Evolutionary conservation across 805 yeast species (phyloP), one percentile per base, ranked within the genome.

Genomic region (Wickerhamomyces silvicola): DNA sequence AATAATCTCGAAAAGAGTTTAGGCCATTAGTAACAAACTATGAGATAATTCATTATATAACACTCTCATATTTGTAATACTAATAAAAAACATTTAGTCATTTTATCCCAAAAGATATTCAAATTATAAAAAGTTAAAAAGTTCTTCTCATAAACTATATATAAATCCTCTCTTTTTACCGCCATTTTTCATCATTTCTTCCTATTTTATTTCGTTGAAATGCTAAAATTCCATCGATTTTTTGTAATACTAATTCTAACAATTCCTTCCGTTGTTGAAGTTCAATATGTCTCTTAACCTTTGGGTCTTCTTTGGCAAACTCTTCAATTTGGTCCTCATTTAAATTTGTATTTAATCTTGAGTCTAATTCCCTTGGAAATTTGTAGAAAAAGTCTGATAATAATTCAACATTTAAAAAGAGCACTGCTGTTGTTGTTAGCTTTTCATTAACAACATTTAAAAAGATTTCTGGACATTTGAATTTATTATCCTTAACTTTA

Each of bases 361-460:
- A 66, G 55, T 92, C 99, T 40, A 92, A 67, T 57, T 87, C 97
- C 37, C 97, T 71, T 3, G 99, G 97, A 59, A 92, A 90, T 46
- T 87, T 86, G 57, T 94, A 92, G 54, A 90, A 94, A 52, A 92
- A 92, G 58, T 94, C 98, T 44, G 94, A 82, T 41, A 92, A 64
- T 35, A 92, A 64, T 58, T 92, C 99, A 35, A 94, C 97, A 52
- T 92, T 92, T 53, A 92, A 62, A 49, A 92, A 92, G 39, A 92
- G 59, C 4, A 92, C 92, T 0, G 98, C 92, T 0, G 98, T 92
- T 10, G 90, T 81, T 0, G 97, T 85, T 16, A 92, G 63, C 57
- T 92, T 92, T 41, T 86, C 88, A 31, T 92, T 81, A 4, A 92
- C 95, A 3, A 86, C 95, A 52, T 86, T 94, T 54, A 92, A 65